Conservation (phyloP, 2,329 filamentous ascomycete species). For the Colletotrichum eremochloae region DNA sequence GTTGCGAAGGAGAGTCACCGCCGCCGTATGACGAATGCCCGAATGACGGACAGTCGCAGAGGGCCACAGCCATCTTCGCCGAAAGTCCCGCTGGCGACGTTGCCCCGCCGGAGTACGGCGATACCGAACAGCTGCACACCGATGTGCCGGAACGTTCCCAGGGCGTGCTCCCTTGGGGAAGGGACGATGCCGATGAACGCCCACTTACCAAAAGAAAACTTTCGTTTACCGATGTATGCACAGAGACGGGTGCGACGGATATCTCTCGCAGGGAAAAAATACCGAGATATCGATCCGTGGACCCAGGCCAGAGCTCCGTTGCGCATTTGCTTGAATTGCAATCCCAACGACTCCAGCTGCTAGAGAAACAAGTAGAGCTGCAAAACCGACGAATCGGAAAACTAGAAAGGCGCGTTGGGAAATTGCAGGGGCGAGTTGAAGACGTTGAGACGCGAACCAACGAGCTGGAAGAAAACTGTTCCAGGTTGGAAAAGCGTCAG, state of each 20-base stretch:
- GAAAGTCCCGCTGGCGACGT: neutral
- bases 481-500: neutral
- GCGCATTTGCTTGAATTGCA: too few relatives aligned
- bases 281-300: too few relatives aligned
- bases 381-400: neutral
- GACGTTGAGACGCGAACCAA: neutral
- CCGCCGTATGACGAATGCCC: constrained; percentile 14
- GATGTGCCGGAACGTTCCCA: neutral
- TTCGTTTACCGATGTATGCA: neutral
- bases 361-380: neutral
- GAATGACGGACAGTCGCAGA: neutral
- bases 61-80: neutral
- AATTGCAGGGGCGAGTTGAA: neutral
- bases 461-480: neutral
- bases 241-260: neutral
- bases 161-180: neutral
- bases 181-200: neutral
- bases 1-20: neutral
- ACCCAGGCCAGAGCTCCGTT: neutral
- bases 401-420: neutral
- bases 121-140: neutral
- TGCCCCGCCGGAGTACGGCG: neutral
- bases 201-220: neutral
- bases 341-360: neutral
- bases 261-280: neutral